Base-by-base conservation (phyloP, 176 grass and related monocot genomes). In the Triticum urartu region DNA sequence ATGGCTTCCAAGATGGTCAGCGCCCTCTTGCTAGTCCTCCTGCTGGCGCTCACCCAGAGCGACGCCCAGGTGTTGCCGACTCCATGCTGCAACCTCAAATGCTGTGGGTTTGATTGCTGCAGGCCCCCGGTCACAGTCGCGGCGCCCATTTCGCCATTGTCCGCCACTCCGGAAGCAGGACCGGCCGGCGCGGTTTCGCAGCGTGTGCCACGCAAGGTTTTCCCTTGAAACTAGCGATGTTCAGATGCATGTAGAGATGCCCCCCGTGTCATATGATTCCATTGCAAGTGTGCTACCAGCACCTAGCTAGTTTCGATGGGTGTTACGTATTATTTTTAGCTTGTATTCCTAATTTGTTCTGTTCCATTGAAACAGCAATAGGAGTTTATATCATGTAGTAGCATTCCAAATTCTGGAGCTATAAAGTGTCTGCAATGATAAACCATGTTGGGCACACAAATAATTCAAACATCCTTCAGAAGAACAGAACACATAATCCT, bases 41-140 rank as follows among this genome's bases (percentile, higher is more conserved):
- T 75, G 13, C 24, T 92, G 72, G 84, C 76, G 14, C 20, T 95
- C 3, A 84, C 84, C 59, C 72, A 66, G 15, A 84, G 72, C n/a
- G 80, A 25, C 25, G 25, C 25, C 25, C 6, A 84, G 30, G 12
- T 82, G 56, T 21, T 71, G 70, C 85, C 87, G 32, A 76, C 73
- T 24, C 87, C 81, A 7, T 87, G 81, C 43, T 90, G 87, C 78
- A 65, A 78, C 56, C 25, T 79, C n/a, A 68, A 88, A 22, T 88
- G 85, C 26, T 94, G 80, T 78, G 85, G 20, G 21, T 73, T 59
- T 17, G 67, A 88, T 83, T 94, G 86, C 79, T 79, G 78, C 34
- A 40, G 20, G 0, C 6, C 54, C 17, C 18, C 73, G 1, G 38
- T 10, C 34, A 7, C 7, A 5, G 47, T 1, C 47, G 30, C 3